Base-by-base conservation (phyloP, 1,284 basidiomycete species). In the Moniliella sp. region DNA sequence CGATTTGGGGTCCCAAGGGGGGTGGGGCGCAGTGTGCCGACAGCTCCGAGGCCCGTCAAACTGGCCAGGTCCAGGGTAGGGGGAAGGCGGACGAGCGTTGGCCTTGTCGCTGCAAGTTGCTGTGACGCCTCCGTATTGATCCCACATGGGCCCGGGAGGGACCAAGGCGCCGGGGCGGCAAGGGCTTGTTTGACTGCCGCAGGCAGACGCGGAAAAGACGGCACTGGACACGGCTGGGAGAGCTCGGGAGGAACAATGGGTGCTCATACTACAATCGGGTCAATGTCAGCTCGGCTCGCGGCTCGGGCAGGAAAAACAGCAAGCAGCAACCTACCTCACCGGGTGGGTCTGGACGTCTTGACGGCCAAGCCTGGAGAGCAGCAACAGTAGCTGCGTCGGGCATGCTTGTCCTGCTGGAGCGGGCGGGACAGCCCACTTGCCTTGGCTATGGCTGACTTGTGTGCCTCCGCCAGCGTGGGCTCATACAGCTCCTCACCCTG, bases 311-410 rank as follows among this genome's bases (percentile, higher is more conserved):
- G n/a, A n/a, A n/a, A n/a, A n/a, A n/a, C n/a, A n/a, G n/a, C n/a
- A n/a, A n/a, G n/a, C n/a, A n/a, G n/a, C n/a, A n/a, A n/a, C n/a
- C n/a, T n/a, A n/a, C n/a, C n/a, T 35, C 35, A 57, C 56, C 0
- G 54, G 54, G n/a, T 57, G 54, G 11, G 50, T 46, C 35, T 49
- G 27, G 44, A 47, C 5, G 54, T 57, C 36, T 57, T 57, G 34
- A 49, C 31, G 14, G 34, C 16, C n/a, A 18, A 7, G n/a, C 21
- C 8, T n/a, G 8, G 21, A 23, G 7, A 7, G 21, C n/a, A 7
- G 21, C 21, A 7, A 23, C 21, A 23, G 21, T 23, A n/a, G n/a
- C n/a, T n/a, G n/a, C n/a, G n/a, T n/a, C n/a, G n/a, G n/a, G n/a
- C n/a, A n/a, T n/a, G 7, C 8, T 23, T n/a, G 21, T 7, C n/a